Conservation (phyloP, 1,284 basidiomycete genomes). For the Microstroma glucosiphilum region DNA sequence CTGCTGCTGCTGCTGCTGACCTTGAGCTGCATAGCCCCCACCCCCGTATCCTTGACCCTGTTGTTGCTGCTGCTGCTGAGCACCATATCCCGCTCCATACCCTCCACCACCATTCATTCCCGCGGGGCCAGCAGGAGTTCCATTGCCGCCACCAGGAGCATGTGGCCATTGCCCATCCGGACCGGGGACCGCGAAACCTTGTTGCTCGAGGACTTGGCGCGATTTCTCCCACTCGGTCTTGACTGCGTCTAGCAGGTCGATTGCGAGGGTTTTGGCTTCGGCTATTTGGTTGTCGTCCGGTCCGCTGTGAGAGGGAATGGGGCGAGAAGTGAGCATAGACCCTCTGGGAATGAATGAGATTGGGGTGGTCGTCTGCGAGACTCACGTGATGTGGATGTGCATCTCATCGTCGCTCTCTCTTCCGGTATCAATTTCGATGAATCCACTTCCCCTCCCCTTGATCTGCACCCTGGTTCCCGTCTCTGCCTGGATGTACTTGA, state of each 20-base stretch:
- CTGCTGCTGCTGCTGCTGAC: slow-evolving; percentile 14
- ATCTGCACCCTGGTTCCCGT: slow-evolving; percentile 96
- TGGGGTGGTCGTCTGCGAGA: not conserved
- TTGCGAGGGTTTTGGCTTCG: slow-evolving; percentile 36
- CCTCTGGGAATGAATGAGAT: not conserved
- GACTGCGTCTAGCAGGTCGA: slow-evolving; percentile 45
- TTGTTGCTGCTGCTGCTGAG: not conserved
- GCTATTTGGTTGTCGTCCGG: slow-evolving; percentile 39
- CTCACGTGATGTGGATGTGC: slow-evolving; percentile 55
- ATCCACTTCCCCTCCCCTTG: slow-evolving; percentile 89
- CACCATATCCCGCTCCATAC: slow-evolving; percentile 10
- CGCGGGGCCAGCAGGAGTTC: slow-evolving; percentile 1
- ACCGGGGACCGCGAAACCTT: slow-evolving; percentile 4
- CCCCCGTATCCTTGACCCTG: slow-evolving; percentile 15
- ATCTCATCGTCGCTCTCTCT: slow-evolving; percentile 83
- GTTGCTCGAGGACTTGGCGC: slow-evolving; percentile 16
- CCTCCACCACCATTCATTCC: not conserved
- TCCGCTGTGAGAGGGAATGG: slow-evolving; percentile 11
- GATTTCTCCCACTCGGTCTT: slow-evolving; percentile 42
- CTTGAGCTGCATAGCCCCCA: slow-evolving; percentile 10
- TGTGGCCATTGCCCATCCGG: not conserved
- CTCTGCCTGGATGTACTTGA: slow-evolving; percentile 96
- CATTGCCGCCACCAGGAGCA: not conserved
- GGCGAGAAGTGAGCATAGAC: not conserved
- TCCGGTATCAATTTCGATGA: slow-evolving; percentile 88